A percentile compares a stretch with the other conserved stretches of the same genome.
Evolutionary conservation across 2,329 filamentous ascomycete genomes (phyloP).

Genomic region (Ophiostoma perfectum): DNA sequence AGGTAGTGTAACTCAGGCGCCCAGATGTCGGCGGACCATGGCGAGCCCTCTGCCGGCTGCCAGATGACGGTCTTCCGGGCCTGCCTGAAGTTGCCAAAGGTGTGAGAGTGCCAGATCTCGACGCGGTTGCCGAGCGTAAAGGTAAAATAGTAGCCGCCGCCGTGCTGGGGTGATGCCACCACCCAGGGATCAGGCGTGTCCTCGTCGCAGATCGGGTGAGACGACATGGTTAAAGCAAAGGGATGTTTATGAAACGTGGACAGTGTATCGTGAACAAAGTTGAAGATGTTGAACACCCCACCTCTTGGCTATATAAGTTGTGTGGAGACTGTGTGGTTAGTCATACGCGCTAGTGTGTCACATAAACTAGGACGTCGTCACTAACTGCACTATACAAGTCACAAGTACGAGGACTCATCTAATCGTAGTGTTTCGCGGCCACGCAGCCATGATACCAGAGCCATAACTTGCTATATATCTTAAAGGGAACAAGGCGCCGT

Average conservation of each 20-base stretch:
- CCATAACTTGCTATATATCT: too few relatives aligned
- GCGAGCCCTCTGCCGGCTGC: constrained; percentile 7
- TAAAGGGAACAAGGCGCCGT: too few relatives aligned
- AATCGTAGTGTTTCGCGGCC: too few relatives aligned
- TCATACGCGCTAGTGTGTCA: not conserved
- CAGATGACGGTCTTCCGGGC: constrained; percentile 11
- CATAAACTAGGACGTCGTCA: not conserved
- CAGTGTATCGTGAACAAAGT: not conserved
- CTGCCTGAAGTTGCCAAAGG: constrained; percentile 2
- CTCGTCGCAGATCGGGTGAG: not conserved
- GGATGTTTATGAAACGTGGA: not conserved
- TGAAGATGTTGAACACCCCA: constrained; percentile 7
- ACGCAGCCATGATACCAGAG: too few relatives aligned
- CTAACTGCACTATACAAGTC: not conserved
- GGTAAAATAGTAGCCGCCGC: constrained; percentile 7
- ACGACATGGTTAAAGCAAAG: not conserved
- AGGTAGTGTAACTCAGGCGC: constrained; percentile 9
- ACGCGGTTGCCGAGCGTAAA: constrained; percentile 16
- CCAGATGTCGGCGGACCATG: constrained; percentile 11
- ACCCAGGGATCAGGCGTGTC: constrained; percentile 12
- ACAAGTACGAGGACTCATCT: too few relatives aligned
- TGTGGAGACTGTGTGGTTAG: not conserved
- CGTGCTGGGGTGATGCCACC: not conserved
- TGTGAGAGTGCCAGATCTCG: constrained; percentile 10
- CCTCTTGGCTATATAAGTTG: constrained; percentile 13